Evolutionary conservation across 106 monocot species (phyloP), one percentile per base, ranked within the genome.

Genomic region (Dendrobium officinale): DNA sequence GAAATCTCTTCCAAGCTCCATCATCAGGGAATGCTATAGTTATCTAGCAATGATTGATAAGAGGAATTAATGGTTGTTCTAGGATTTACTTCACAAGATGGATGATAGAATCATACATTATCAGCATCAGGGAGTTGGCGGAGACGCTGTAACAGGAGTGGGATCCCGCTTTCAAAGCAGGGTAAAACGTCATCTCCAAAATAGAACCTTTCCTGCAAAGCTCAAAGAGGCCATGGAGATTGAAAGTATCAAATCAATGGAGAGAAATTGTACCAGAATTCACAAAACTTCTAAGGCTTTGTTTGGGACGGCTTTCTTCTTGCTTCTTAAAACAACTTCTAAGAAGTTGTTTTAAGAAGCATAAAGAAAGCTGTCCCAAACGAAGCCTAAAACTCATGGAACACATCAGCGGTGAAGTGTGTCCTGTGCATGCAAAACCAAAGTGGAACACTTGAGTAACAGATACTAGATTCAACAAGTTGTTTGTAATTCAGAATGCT

Each of bases 1-100:
- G 92, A 85, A 98, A 98, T 54, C 98, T 88, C 88, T 98, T 98
- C 98, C 98, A 98, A 41, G 92, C 98, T 68, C 98, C 98, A 83
- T 98, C 98, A 88, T 98, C 98, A 22, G 98, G 98, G 80, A 98
- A 98, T 48, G 98, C 98, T 82, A 98, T 95, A 31, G 92, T 92
- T 44, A 98, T 83, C 98, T 96, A 82, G 43, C 6, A 75, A 54
- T 58, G 48, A 55, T 73, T 74, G 10, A 40, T 8, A 51, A 26
- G 55, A 44, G 4, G 27, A 67, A 47, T 76, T 81, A 56, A 29
- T 67, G 29, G 6, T 6, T 70, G 37, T 40, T 70, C 70, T 31
- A 31, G 51, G 61, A 68, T 31, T 13, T 29, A 11, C 8, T 68
- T 70, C 70, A 70, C 11, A 61, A 20, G 17, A 45, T 70, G 4